Conservation (phyloP, 352 stramenopile species). For the Lagenidium sp. region DNA sequence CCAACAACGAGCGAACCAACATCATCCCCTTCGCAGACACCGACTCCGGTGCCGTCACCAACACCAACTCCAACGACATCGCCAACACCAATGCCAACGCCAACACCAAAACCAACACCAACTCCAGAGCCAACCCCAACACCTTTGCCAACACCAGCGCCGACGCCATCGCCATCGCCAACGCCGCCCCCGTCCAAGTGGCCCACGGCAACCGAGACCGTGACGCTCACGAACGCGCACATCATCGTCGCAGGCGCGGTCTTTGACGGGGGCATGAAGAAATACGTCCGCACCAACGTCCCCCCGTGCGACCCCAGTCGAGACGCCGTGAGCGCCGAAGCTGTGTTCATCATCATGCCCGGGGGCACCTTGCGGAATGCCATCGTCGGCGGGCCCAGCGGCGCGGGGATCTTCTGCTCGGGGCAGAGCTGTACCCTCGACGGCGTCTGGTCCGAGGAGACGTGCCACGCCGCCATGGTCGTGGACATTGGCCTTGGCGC, state of each 20-base stretch:
- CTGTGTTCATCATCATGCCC: slow-evolving; percentile 53
- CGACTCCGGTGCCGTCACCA: slow-evolving; percentile 6
- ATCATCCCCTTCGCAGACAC: not conserved
- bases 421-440: slow-evolving; percentile 53
- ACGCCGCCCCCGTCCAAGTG: slow-evolving; percentile 19
- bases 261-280: slow-evolving; percentile 57
- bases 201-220: slow-evolving; percentile 29
- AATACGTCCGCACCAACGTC: slow-evolving; percentile 44
- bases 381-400: slow-evolving; percentile 37
- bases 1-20: not conserved
- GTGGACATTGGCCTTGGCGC: slow-evolving; percentile 42
- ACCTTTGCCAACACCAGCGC: slow-evolving; percentile 3
- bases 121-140: slow-evolving; percentile 2
- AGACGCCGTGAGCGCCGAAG: slow-evolving; percentile 24
- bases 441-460: slow-evolving; percentile 47
- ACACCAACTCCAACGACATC: slow-evolving; percentile 10
- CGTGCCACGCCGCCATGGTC: slow-evolving; percentile 38
- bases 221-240: slow-evolving; percentile 19
- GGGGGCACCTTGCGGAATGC: slow-evolving; percentile 53
- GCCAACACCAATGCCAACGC: slow-evolving; percentile 4
- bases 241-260: slow-evolving; percentile 19
- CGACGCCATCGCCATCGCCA: slow-evolving; percentile 3
- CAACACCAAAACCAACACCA: slow-evolving; percentile 7
- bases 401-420: slow-evolving; percentile 38
- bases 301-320: slow-evolving; percentile 21